Base-by-base conservation (phyloP, 169 alveolate genomes). In the Plasmodium relictum region DNA sequence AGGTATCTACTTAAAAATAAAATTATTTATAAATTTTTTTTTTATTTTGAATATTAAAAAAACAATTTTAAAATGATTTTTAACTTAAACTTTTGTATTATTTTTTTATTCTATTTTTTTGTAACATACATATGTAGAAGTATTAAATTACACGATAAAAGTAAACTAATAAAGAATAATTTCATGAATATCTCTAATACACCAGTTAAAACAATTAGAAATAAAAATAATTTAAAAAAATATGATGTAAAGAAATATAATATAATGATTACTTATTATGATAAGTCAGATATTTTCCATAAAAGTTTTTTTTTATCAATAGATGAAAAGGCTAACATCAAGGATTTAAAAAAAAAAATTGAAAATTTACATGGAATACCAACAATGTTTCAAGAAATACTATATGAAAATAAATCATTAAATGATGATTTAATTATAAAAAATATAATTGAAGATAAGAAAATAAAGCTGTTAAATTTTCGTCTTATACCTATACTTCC, bases 331-430 rank as follows among this genome's bases (percentile, higher is more conserved):
- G 31, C 20, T 10, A 58, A 63, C 44, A 73, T 85, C 26, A 61
- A 72, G 22, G 54, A 69, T 39, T 16, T 85, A n/a, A 85, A 85
- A 24, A 20, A 85, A 14, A 26, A 70, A 42, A 85, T 85, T 48
- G 91, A 85, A 65, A 16, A 39, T 7, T 7, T 61, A n/a, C 48
- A 85, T 50, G 91, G 91, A 39, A 85, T 85, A 44, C 91, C 91
- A 16, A 31, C 44, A 44, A 54, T 12, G 7, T 70, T 85, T 10
- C 91, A 85, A 45, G 74, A 85, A 58, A 41, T 85, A 58, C 3
- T 85, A 6, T 85, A 70, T 37, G 87, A 85, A 69, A 44, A 48
- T 8, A 69, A 85, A 69, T 3, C 37, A 16, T 39, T 85, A 69
- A 31, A 41, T 58, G 58, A 85, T 69, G 22, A 69, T 26, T 9